A percentile compares a stretch with the other conserved stretches of the same genome.
phyloP scores from a whole-genome alignment of 1,284 basidiomycete species.

The Termitomyces sp. region DNA sequence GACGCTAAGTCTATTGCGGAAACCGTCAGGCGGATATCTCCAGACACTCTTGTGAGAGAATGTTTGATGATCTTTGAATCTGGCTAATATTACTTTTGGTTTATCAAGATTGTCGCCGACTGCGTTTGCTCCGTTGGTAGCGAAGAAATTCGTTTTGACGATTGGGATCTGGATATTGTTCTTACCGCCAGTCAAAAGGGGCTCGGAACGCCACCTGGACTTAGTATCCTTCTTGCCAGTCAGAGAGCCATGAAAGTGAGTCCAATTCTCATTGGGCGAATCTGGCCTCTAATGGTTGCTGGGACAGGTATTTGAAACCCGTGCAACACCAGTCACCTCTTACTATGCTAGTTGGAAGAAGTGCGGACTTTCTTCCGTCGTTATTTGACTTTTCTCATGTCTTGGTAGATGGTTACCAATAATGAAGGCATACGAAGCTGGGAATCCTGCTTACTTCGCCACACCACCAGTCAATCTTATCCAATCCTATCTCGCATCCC shows the following conservation, averaged over 20 bases:
- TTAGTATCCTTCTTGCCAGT: conserved; percentile 83
- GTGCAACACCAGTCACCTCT: conserved; percentile 66
- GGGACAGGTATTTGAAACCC: conserved; percentile 57
- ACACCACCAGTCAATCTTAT: conserved; percentile 93
- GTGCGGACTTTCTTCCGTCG: conserved; percentile 28
- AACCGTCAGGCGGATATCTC: conserved; percentile 74
- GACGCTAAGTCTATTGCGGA: conserved; percentile 78
- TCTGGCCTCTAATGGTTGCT: not conserved
- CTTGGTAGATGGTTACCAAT: conserved; percentile 78
- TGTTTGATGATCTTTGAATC: not conserved
- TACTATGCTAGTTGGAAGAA: conserved; percentile 93
- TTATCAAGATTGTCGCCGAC: conserved; percentile 67
- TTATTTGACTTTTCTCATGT: not conserved
- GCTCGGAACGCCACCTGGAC: conserved; percentile 89
- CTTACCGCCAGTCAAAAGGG: conserved; percentile 94
- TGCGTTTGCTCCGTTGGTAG: conserved; percentile 95
- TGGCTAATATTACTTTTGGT: conserved; percentile 19
- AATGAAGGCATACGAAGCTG: conserved; percentile 85
- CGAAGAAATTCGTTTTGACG: conserved; percentile 93
- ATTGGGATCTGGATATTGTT: conserved; percentile 90
- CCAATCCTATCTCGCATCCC: conserved; percentile 82
- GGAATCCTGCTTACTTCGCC: conserved; percentile 83
- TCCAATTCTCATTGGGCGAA: not conserved
- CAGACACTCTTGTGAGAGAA: conserved; percentile 70
- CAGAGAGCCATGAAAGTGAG: conserved; percentile 70